A percentile compares a stretch with the other conserved stretches of the same genome.
These are phyloP conservation scores for Aspergillus novoparasiticus DNA, from an alignment of 2,329 filamentous ascomycete species.

Conservation along the genomic window DNA sequence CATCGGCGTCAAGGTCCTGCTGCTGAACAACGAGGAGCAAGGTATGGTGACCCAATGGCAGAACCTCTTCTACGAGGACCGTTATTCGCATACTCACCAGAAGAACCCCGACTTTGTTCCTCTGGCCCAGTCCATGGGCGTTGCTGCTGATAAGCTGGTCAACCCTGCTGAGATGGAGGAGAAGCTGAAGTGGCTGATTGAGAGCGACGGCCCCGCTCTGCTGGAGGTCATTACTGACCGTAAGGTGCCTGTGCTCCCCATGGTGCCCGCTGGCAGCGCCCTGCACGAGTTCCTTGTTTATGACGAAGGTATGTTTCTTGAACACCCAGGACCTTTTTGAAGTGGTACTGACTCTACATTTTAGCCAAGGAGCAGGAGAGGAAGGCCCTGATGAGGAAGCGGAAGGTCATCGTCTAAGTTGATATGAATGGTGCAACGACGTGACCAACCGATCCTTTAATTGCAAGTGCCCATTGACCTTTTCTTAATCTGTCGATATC, in stretches of 20 bases:
- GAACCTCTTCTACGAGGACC: constrained; percentile 93
- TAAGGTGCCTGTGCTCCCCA: constrained; percentile 82
- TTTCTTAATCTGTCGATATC: constrained; percentile 43
- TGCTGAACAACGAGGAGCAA: constrained; percentile 96
- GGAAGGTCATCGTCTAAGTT: constrained; percentile 45
- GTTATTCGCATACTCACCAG: constrained; percentile 90
- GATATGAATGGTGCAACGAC: constrained; percentile 22
- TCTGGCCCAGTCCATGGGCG: constrained; percentile 85
- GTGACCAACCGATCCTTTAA: constrained; percentile 24
- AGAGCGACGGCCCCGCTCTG: constrained; percentile 86
- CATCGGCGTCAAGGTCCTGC: constrained; percentile 92
- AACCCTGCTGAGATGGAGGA: constrained; percentile 78
- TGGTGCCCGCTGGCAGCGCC: constrained; percentile 86
- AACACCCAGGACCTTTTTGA: background rate
- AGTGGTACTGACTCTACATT: constrained; percentile 14
- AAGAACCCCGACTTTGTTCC: constrained; percentile 96
- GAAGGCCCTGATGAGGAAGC: constrained; percentile 66
- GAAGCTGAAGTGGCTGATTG: constrained; percentile 83
- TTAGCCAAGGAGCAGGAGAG: constrained; percentile 69
- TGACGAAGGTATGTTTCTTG: constrained; percentile 65
- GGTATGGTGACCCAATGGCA: constrained; percentile 99
- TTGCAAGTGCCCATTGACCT: constrained; percentile 25
- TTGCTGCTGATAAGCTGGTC: constrained; percentile 71
- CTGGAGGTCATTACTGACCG: constrained; percentile 89
- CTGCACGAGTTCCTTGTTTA: constrained; percentile 93